Percentiles rank a stretch among this genome's conserved stretches.
Evolutionary conservation across 2,329 filamentous ascomycete genomes (phyloP).

Genomic region (Penicillium sp.): DNA sequence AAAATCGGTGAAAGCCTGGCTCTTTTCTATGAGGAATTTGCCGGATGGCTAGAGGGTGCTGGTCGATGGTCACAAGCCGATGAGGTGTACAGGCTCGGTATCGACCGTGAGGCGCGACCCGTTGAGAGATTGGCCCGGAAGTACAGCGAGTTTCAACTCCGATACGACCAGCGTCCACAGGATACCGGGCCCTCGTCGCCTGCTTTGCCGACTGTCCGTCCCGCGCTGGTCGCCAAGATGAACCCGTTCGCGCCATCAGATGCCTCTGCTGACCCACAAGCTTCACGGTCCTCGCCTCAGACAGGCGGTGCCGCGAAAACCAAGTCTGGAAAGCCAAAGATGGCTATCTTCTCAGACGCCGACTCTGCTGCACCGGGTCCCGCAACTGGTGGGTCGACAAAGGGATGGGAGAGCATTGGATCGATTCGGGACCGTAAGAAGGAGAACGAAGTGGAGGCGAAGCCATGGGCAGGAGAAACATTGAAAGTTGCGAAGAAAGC

Average conservation of each 20-base stretch:
- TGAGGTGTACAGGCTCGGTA: constrained; percentile 86
- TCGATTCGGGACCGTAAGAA: constrained; percentile 86
- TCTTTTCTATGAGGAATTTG: constrained; percentile 95
- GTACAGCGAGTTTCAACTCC: constrained; percentile 84
- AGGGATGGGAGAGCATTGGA: constrained; percentile 90
- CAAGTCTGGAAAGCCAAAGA: constrained; percentile 72
- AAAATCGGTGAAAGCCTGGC: constrained; percentile 82
- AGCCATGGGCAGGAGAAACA: constrained; percentile 89
- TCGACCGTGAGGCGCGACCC: constrained; percentile 83
- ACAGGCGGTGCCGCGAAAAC: constrained; percentile 50
- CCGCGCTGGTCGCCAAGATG: constrained; percentile 78
- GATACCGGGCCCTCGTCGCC: constrained; percentile 74
- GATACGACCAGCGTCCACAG: constrained; percentile 66
- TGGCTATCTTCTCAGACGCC: constrained; percentile 85
- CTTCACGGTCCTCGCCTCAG: constrained; percentile 52
- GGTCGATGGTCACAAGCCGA: constrained; percentile 87
- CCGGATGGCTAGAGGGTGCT: constrained; percentile 82
- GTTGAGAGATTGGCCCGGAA: constrained; percentile 79
- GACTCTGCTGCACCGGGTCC: constrained; percentile 58
- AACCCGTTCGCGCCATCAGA: constrained; percentile 69
- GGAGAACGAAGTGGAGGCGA: constrained; percentile 82
- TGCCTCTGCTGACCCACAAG: constrained; percentile 63
- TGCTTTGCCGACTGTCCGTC: constrained; percentile 76
- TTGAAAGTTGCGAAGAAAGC: constrained; percentile 83
- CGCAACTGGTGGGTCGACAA: constrained; percentile 54